Base-by-base conservation (phyloP, 768 basidiomycete species). In the Russula sp. region DNA sequence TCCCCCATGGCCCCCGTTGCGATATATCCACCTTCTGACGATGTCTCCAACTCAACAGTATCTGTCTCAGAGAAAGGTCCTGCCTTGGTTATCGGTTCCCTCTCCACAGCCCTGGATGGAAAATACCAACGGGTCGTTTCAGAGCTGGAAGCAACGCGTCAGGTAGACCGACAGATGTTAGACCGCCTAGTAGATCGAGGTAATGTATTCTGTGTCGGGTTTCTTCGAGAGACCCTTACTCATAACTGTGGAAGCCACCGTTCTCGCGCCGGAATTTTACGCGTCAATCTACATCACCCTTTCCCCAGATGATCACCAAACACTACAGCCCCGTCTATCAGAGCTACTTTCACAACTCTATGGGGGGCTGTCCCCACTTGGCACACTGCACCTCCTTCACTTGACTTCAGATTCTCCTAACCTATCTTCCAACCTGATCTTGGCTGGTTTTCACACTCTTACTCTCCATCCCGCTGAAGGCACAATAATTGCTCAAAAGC, bases 141-240 rank as follows among this genome's bases (percentile, higher is more conserved):
- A 7, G 76, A 78, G 65, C 74, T 92, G 60, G 81, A 83, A 72
- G 73, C 72, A 60, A 78, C 76, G 18, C 73, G 79, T 64, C 69
- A 75, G 38, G 84, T 91, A 35, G 90, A 94, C 68, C 86, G 81
- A 69, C 85, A 92, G 70, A 83, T 94, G 76, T 74, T 93, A 34
- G 92, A 95, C 72, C 79, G 93, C 63, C 75, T 95, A 63, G 75
- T 92, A 16, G 91, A 90, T 73, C 81, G 82, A 76, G 92, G 92
- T 93, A 69, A 56, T 78, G 36, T 48, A 41, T 20, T 35, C 11
- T 9, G 7, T 29, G 25, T 29, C 25, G 25, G 25, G 3, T 50
- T 50, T 32, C 73, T 16, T 58, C 52, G 43, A 39, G 7, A 25
- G 20, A 18, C 22, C 13, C 39, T n/a, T n/a, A 49, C 36, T 49